Base-by-base conservation (phyloP, 1,284 basidiomycete species). In the Melampsora abietis-canadensis region DNA sequence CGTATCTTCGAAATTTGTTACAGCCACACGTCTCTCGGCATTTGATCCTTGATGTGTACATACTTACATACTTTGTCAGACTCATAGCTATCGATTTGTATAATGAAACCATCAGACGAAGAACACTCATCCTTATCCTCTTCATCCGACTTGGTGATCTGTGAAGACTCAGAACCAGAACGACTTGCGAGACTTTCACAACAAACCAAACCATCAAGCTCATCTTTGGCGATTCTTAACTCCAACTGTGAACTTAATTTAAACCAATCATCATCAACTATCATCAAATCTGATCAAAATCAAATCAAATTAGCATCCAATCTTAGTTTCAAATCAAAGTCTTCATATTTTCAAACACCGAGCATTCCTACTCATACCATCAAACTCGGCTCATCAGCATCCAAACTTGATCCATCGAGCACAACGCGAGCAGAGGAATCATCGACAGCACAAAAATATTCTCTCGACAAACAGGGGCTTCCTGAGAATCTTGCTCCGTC, bases 91-190 rank as follows among this genome's bases (percentile, higher is more conserved):
- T 40, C 37, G 37, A 40, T 40, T n/a, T n/a, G n/a, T 8, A 40
- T 40, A 5, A 40, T 40, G 37, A 40, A 40, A 40, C 37, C 37
- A 40, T 40, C 37, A 40, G 37, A 40, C 2, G 37, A 40, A 40
- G 37, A 40, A 40, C 37, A 14, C 51, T 54, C 51, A 54, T 54
- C 17, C 6, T 3, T n/a, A 54, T n/a, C 19, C 14, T 14, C 51
- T 27, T 21, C 51, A 54, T 40, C 37, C 6, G 37, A 54, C 4
- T 54, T 54, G 12, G 2, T 54, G 6, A 54, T 54, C 17, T 54
- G n/a, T 12, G 51, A 40, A 40, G 37, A 54, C 51, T n/a, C 51
- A 21, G 51, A 54, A 54, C 51, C 51, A 27, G 51, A 54, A 54
- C 51, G 51, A 27, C 51, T 54, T 27, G 51, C 19, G 51, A 6